Base-by-base conservation (phyloP, 1,284 basidiomycete species). In the Boletus mariae region DNA sequence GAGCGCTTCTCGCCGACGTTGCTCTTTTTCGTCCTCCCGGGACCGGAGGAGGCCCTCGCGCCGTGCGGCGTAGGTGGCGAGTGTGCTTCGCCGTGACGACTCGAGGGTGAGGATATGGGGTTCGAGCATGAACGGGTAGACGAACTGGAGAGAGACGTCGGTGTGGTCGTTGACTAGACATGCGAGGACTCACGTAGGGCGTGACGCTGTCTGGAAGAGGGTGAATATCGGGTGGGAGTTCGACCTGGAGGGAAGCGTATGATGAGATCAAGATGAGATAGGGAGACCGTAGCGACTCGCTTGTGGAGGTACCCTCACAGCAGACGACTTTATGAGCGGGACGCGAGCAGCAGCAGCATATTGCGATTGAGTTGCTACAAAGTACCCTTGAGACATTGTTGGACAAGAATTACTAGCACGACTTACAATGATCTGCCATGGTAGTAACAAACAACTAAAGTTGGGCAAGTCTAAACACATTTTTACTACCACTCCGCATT, bases 111-210 rank as follows among this genome's bases (percentile, higher is more conserved):
- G 68, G 58, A 93, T 78, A 64, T 95, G 93, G 0, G 86, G 82
- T 65, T 97, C 94, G 49, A 97, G 80, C 0, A 92, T 90, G 75
- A 92, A 95, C 2, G 94, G 94, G 65, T 97, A 96, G 35, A 90
- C 94, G 62, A 96, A 96, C 94, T 97, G 65, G 5, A 35, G 12
- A 4, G 17, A 23, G 29, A 17, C 7, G 31, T 42, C 25, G 25
- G 42, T 3, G 8, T 42, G 54, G 25, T 35, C 34, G 3, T 6
- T 26, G n/a, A 6, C 31, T n/a, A 8, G 32, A 20, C 3, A 0
- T 20, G 26, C 35, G 37, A 5, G 48, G 10, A 71, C 87, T 66
- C 68, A 94, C 94, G 66, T 96, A 97, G 59, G 89, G 82, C 4
- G 84, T 86, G 10, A 97, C 87, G 50, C 89, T 90, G 26, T 93